Evolutionary conservation across 192 early-diverging fungal genomes (phyloP).

Genomic region (Helicostylum pulchrum): DNA sequence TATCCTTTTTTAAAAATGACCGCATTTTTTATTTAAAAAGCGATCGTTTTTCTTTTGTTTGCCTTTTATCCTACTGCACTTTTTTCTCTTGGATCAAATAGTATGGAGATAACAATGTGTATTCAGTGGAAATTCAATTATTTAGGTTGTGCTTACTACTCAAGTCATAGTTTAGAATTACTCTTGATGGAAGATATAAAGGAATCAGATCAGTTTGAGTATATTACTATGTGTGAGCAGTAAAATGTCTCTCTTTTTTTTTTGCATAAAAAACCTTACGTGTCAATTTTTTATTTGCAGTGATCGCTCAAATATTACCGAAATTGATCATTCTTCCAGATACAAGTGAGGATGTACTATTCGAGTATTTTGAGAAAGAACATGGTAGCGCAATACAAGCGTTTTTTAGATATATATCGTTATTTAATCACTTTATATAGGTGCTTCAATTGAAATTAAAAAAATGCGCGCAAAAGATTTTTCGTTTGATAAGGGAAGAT

Average conservation of each 20-base stretch:
- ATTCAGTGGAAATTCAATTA: not conserved
- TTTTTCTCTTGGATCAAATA: too few species aligned
- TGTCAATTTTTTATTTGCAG: not conserved
- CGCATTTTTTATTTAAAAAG: too few species aligned
- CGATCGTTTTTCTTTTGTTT: too few species aligned
- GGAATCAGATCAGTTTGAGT: not conserved
- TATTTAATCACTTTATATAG: not conserved
- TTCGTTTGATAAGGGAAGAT: slow-evolving; percentile 7
- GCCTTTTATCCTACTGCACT: too few species aligned
- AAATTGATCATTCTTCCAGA: not conserved
- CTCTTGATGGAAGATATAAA: slow-evolving; percentile 4
- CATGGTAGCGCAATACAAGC: not conserved
- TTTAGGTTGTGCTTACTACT: slow-evolving; percentile 6
- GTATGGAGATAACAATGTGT: not conserved
- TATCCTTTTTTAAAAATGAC: too few species aligned
- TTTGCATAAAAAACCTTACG: not conserved
- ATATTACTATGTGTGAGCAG: not conserved
- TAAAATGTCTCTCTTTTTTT: not conserved
- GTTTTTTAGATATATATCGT: too few species aligned
- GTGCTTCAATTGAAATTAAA: not conserved
- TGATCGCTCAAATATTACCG: slow-evolving; percentile 5
- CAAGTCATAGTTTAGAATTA: not conserved
- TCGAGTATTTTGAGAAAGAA: not conserved
- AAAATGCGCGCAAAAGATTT: slow-evolving; percentile 6
- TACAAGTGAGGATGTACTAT: not conserved